A percentile compares a stretch with the other conserved stretches of the same genome.
These are phyloP conservation scores for Trichoderma harzianum DNA, from an alignment of 2,329 filamentous ascomycete genomes.

Conservation along the genomic window DNA sequence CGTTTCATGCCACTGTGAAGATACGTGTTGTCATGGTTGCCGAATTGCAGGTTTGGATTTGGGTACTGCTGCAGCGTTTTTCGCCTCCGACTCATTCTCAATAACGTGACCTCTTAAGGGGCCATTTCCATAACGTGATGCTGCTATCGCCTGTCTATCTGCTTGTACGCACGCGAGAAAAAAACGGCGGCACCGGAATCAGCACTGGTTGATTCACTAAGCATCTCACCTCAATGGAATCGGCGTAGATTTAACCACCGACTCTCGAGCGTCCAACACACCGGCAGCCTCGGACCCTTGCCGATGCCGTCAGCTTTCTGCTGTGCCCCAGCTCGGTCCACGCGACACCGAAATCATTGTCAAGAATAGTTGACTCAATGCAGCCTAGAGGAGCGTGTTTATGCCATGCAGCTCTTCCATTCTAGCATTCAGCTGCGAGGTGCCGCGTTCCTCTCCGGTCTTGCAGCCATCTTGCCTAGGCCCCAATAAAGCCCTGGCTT, in stretches of 20 bases:
- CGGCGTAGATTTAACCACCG: not conserved
- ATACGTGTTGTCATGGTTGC: not conserved
- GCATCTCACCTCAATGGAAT: not conserved
- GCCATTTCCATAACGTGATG: not conserved
- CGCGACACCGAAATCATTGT: not conserved
- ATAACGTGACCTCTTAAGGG: not conserved
- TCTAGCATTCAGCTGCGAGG: not conserved
- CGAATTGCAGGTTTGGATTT: too few species aligned
- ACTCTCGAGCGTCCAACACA: not conserved
- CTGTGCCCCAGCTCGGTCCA: not conserved
- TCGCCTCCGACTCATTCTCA: not conserved
- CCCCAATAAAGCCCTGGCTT: not conserved
- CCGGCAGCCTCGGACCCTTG: constrained; percentile 8
- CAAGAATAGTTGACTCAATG: not conserved
- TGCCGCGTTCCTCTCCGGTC: not conserved
- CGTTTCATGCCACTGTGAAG: not conserved
- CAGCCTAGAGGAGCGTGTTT: not conserved
- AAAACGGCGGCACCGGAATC: not conserved
- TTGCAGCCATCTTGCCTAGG: not conserved
- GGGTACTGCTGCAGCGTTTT: not conserved
- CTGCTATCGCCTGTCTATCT: not conserved
- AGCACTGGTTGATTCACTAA: not conserved
- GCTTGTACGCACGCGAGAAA: not conserved
- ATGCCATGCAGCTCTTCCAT: not conserved
- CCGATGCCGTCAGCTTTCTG: not conserved